phyloP scores from a whole-genome alignment of 805 yeast genomes.

The Nakazawaea ishiwadae region DNA sequence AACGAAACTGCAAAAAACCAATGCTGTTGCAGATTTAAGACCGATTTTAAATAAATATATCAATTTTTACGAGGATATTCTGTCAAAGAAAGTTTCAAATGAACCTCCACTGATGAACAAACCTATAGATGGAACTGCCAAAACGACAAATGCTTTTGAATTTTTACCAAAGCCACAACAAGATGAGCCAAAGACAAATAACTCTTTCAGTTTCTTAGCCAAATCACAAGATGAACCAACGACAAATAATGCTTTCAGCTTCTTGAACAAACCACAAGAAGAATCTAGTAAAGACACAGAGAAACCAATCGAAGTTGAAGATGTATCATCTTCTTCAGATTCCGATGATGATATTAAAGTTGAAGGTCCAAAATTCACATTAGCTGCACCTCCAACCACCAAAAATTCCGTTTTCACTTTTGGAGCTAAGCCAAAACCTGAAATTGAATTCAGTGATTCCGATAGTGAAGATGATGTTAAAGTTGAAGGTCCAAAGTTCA shows the following conservation, averaged over 20 bases:
- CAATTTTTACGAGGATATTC: slow-evolving; percentile 41
- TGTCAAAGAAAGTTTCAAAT: no score
- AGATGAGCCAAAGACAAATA: slow-evolving; percentile 1
- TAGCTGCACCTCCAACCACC: slow-evolving; percentile 42
- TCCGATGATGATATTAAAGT: slow-evolving; percentile 55
- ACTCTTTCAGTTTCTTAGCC: no score
- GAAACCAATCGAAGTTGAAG: slow-evolving; percentile 15
- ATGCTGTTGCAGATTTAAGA: slow-evolving; percentile 52
- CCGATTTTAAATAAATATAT: slow-evolving; percentile 55
- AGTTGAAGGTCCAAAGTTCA: slow-evolving; percentile 71
- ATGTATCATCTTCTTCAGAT: slow-evolving; percentile 23
- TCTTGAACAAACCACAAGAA: neutral
- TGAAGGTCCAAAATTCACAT: slow-evolving; percentile 65
- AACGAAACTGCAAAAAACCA: slow-evolving; percentile 31
- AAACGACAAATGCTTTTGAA: slow-evolving; percentile 6
- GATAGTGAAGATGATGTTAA: slow-evolving; percentile 60
- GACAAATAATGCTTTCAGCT: slow-evolving; percentile 2
- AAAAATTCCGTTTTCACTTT: slow-evolving; percentile 48
- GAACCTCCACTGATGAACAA: neutral
- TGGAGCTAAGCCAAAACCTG: slow-evolving; percentile 28
- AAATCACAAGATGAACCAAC: slow-evolving; percentile 6
- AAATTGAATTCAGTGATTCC: slow-evolving; percentile 31
- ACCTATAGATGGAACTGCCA: slow-evolving; percentile 4
- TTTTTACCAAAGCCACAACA: slow-evolving; percentile 11
- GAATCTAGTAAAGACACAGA: neutral